Evolutionary conservation across 352 stramenopile genomes (phyloP).

Genomic region (Peronosclerospora sorghi): DNA sequence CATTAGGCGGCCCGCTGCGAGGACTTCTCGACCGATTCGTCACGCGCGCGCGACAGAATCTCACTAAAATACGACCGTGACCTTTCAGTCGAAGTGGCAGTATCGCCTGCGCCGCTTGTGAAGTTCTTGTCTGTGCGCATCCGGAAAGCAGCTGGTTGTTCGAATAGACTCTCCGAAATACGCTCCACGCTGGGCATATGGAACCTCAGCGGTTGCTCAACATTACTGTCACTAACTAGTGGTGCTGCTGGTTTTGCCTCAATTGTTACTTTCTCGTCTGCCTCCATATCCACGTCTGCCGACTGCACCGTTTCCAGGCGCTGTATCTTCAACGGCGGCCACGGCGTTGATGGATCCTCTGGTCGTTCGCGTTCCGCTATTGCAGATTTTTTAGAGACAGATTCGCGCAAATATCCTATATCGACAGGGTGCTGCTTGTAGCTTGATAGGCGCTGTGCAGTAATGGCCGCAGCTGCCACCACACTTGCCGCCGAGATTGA

Average conservation of each 20-base stretch:
- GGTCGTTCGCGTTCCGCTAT: slow-evolving; percentile 7
- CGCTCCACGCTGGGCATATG: slow-evolving; percentile 22
- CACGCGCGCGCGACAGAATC: slow-evolving; percentile 30
- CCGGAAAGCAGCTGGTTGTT: slow-evolving; percentile 18
- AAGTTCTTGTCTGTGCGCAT: slow-evolving; percentile 19
- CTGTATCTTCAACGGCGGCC: slow-evolving; percentile 21
- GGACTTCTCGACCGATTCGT: slow-evolving; percentile 24
- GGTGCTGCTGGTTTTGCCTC: slow-evolving; percentile 18
- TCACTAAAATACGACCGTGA: slow-evolving; percentile 32
- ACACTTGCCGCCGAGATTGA: slow-evolving; percentile 29
- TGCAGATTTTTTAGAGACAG: slow-evolving; percentile 14
- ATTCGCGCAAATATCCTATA: slow-evolving; percentile 55
- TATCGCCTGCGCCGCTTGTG: neutral
- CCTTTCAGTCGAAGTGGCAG: slow-evolving; percentile 1
- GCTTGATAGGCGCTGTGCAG: slow-evolving; percentile 41
- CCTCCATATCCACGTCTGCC: slow-evolving; percentile 26
- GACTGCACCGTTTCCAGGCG: slow-evolving; percentile 21
- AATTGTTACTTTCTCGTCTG: slow-evolving; percentile 18
- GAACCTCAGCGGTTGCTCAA: slow-evolving; percentile 3
- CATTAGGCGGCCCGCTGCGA: slow-evolving; percentile 16
- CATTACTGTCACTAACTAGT: slow-evolving; percentile 1
- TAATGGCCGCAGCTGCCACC: slow-evolving; percentile 24
- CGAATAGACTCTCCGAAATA: slow-evolving; percentile 21
- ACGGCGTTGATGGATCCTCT: slow-evolving; percentile 17
- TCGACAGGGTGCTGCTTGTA: slow-evolving; percentile 63